Base-by-base conservation (phyloP, 148 eudicot genomes). In the Talinum fruticosum region DNA sequence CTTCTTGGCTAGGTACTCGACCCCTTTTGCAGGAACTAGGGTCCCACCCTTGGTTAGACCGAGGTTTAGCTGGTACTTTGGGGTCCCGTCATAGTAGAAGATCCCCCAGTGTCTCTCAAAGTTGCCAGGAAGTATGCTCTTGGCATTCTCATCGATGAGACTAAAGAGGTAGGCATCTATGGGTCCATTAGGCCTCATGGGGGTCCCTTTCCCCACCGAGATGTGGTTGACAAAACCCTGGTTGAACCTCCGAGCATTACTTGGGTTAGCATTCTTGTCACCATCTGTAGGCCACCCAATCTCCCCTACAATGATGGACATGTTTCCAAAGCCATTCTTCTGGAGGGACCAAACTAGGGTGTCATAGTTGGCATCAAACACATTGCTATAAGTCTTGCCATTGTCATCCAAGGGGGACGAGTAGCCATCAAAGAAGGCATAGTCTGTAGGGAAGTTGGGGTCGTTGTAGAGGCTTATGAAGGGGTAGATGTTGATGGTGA, bases 241-340 rank as follows among this genome's bases (percentile, higher is more conserved):
- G 66, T 86, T 86, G 67, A 86, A 86, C 61, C 81, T 77, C 45
- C 83, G 76, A 18, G 89, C 89, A 71, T 69, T 78, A 19, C 68
- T 72, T 6, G 82, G 83, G 44, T 79, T 82, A n/a, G 89, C 89
- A 57, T 86, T 82, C 62, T 2, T 54, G 53, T 86, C 85, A 13
- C 89, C 89, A 66, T 86, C 89, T 0, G 87, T 84, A 6, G 89
- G 89, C 89, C 89, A 86, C 6, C 89, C 89, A 29, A 86, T 66
- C 81, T 86, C 89, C 6, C 89, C 89, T 61, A 86, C 89, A 4
- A 86, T 69, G 37, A 86, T 74, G 5, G 81, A 74, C 78, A 86
- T 26, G 69, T 86, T 83, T 12, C 79, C 74, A 67, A 76, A 86
- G 24, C 89, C 89, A n/a, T 84, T 84, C 79, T 77, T 84, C 72